phyloP scores from a whole-genome alignment of 305 asterid genomes.

The Fraxinus greggii region DNA sequence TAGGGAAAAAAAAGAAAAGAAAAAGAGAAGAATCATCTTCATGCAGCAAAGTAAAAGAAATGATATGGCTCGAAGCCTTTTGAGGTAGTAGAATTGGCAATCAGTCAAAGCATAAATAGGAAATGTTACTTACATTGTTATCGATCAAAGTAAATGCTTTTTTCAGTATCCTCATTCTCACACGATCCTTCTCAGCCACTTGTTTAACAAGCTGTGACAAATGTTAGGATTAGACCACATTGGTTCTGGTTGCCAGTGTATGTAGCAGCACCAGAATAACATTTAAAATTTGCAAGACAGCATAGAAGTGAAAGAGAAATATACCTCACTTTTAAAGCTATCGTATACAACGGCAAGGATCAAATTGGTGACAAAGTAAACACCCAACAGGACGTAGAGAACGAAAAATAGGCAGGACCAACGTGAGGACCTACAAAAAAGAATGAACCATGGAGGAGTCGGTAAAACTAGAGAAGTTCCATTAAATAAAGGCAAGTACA shows the following conservation, averaged over 20 bases:
- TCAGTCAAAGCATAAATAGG: background rate
- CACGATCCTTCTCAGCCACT: slow-evolving; percentile 75
- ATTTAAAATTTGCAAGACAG: background rate
- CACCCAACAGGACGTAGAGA: slow-evolving; percentile 83
- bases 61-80: slow-evolving; percentile 14
- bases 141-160: slow-evolving; percentile 82
- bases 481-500: background rate
- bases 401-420: slow-evolving; percentile 82
- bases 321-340: slow-evolving; percentile 92
- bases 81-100: slow-evolving; percentile 12
- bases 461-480: slow-evolving; percentile 9
- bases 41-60: slow-evolving; percentile 10
- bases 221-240: slow-evolving; percentile 19
- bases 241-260: background rate
- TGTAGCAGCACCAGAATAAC: background rate
- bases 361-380: slow-evolving; percentile 97
- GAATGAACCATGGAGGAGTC: slow-evolving; percentile 19
- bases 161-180: slow-evolving; percentile 68
- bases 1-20: background rate
- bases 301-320: slow-evolving; percentile 13
- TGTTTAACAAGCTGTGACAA: slow-evolving; percentile 76
- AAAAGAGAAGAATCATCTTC: background rate
- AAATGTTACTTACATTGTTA: slow-evolving; percentile 52
- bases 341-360: slow-evolving; percentile 97
- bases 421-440: slow-evolving; percentile 74